Evolutionary conservation across 805 yeast species (phyloP), one percentile per base, ranked within the genome.

Genomic region (Wickerhamiella sergipiensis): DNA sequence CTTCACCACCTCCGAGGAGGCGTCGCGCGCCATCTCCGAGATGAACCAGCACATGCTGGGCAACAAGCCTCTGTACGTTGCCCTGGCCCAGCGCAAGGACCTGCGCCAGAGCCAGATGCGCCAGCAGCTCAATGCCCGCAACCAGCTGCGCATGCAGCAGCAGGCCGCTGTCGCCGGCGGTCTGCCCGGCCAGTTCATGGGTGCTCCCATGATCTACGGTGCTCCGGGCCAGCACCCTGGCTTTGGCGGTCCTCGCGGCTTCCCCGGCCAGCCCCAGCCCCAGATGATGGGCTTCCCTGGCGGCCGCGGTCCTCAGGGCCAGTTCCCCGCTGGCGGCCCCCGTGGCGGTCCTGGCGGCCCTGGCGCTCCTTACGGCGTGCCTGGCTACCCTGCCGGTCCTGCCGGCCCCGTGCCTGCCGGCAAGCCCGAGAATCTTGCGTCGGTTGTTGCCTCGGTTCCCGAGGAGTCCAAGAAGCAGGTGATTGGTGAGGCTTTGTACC

Each of bases 61-160:
- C 62, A 87, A 89, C 68, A 92, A 92, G 79, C 98, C 97, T 64
- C 78, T 92, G 67, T 92, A 90, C 70, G 98, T 92, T 72, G 96
- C 97, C 55, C 81, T 92, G 67, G 98, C 98, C 62, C 98, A 92
- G 80, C 85, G 95, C 72, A 90, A 87, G 76, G 98, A 90, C 63
- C 95, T 87, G 53, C 88, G 98, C 80, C 84, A 95, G 70, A 79
- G 86, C 63, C 97, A 92, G 77, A 78, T 92, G 70, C 90, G 87
- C 71, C 97, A 92, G 76, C 97, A 92, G 75, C 85, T 88, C 68
- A 95, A 85, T 72, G 97, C 96, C 60, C 86, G 96, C 77, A 87
- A 86, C 80, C 97, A 90, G 75, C 80, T 89, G 83, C 86, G 97
- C 79, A 78, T 88, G 79, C 97, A 90, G 77, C 95, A 88, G 72